phyloP scores from a whole-genome alignment of 2,329 filamentous ascomycete genomes.

The Alternaria brassicicola region DNA sequence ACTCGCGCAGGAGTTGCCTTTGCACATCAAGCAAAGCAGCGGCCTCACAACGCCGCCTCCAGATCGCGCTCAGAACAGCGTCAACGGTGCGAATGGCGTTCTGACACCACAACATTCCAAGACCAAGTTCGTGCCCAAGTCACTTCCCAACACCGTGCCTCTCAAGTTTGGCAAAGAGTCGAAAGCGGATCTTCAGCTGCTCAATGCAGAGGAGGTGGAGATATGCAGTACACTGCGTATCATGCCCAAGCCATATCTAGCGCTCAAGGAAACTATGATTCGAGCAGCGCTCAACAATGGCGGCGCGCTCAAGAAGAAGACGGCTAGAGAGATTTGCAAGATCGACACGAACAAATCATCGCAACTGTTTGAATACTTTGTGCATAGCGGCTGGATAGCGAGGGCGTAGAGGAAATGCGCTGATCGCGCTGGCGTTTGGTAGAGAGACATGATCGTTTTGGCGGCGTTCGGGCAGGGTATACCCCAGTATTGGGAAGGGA shows the following conservation, averaged over 20 bases:
- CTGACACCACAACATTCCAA: conserved; percentile 49
- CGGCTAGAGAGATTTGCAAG: conserved; percentile 82
- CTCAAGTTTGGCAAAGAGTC: conserved; percentile 75
- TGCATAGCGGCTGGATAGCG: conserved; percentile 88
- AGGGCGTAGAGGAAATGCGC: conserved; percentile 65
- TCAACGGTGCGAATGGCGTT: conserved; percentile 50
- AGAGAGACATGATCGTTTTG: not conserved
- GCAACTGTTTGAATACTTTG: conserved; percentile 92
- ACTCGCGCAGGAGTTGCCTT: conserved; percentile 77
- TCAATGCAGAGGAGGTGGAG: conserved; percentile 83
- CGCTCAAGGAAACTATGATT: conserved; percentile 91
- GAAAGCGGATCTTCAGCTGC: conserved; percentile 80
- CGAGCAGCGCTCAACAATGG: conserved; percentile 90
- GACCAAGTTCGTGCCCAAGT: conserved; percentile 60
- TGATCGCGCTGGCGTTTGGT: conserved; percentile 6
- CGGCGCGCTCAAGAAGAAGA: conserved; percentile 90
- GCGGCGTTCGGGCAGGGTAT: conserved; percentile 25
- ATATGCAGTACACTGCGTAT: conserved; percentile 83
- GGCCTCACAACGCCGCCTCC: conserved; percentile 51
- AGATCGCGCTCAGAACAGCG: conserved; percentile 58
- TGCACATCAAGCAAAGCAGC: conserved; percentile 58
- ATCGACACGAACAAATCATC: conserved; percentile 85
- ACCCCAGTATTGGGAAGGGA: conserved; percentile 21
- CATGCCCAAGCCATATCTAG: conserved; percentile 92
- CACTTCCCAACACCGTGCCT: conserved; percentile 66